phyloP scores from a whole-genome alignment of 306 rosid genomes.

The Acacia crassicarpa region DNA sequence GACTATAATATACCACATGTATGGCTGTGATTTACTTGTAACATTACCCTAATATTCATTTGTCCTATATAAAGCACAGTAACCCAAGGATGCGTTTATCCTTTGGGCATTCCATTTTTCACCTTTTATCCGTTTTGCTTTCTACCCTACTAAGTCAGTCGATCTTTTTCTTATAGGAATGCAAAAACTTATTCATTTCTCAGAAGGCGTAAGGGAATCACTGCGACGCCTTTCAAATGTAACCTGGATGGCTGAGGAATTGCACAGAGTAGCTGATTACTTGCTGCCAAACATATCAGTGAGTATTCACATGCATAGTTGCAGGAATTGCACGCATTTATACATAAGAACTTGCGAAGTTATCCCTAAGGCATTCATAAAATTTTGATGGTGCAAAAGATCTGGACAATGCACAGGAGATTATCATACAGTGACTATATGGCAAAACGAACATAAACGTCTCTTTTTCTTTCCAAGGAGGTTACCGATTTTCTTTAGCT shows the following conservation, averaged over 20 bases:
- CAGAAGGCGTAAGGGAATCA: conserved; percentile 81
- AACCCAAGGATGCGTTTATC: too few species aligned
- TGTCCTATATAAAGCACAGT: too few species aligned
- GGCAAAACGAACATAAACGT: neutral
- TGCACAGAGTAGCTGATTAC: conserved; percentile 70
- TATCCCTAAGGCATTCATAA: conserved; percentile 1
- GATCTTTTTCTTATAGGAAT: conserved; percentile 47
- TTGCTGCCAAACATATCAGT: conserved; percentile 68
- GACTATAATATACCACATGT: too few species aligned
- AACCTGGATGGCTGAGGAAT: conserved; percentile 84
- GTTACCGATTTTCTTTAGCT: conserved; percentile 4
- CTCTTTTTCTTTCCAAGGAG: neutral
- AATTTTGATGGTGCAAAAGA: neutral
- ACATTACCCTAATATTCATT: too few species aligned
- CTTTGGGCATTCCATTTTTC: too few species aligned
- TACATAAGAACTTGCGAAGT: neutral
- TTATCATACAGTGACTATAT: neutral
- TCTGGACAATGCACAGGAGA: neutral
- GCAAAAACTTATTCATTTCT: conserved; percentile 69
- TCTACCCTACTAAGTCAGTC: conserved; percentile 16
- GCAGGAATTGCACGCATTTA: conserved; percentile 17
- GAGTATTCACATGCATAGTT: conserved; percentile 39
- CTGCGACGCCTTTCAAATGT: conserved; percentile 70
- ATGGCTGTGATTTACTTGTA: too few species aligned
- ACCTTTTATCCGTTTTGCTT: too few species aligned